Conservation (phyloP, 2,329 filamentous ascomycete species). For the Furcasterigmium furcatum region DNA sequence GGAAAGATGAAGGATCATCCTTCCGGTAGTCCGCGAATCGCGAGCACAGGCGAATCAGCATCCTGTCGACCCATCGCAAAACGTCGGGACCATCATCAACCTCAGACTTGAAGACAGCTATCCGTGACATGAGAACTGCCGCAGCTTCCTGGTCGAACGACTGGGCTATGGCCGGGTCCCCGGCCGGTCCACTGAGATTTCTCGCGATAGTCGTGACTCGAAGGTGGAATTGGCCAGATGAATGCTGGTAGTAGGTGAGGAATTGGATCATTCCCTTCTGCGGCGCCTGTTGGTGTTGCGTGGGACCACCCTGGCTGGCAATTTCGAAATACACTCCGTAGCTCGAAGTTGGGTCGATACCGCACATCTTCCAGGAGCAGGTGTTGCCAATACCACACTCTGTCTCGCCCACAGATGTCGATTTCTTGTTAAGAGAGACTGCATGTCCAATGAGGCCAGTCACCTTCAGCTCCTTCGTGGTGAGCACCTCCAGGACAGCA, state of each 20-base stretch:
- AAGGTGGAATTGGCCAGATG: slow-evolving; percentile 92
- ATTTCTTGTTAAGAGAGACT: slow-evolving; percentile 97
- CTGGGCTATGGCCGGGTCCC: slow-evolving; percentile 91
- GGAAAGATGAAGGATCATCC: slow-evolving; percentile 95
- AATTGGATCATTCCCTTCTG: slow-evolving; percentile 98
- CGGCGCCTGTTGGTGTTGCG: slow-evolving; percentile 79
- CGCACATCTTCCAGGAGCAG: slow-evolving; percentile 99
- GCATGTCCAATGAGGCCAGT: slow-evolving; percentile 96
- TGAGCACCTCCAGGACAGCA: slow-evolving; percentile 89
- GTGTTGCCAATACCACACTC: slow-evolving; percentile 98
- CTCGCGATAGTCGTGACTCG: slow-evolving; percentile 92
- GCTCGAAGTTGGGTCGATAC: slow-evolving; percentile 88
- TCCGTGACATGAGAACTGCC: slow-evolving; percentile 97
- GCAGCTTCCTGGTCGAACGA: slow-evolving; percentile 98
- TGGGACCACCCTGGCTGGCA: slow-evolving; percentile 84
- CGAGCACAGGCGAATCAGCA: slow-evolving; percentile 95
- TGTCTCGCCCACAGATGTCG: slow-evolving; percentile 92
- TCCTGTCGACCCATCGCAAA: slow-evolving; percentile 94
- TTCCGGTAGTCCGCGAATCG: slow-evolving; percentile 97
- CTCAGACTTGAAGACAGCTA: slow-evolving; percentile 98
- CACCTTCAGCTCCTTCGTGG: slow-evolving; percentile 97
- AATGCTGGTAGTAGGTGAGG: slow-evolving; percentile 97
- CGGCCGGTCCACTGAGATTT: slow-evolving; percentile 87
- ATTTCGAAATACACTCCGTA: slow-evolving; percentile 99
- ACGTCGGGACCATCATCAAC: slow-evolving; percentile 99